phyloP scores from a whole-genome alignment of 768 basidiomycete genomes.

The Lentinula detonsa region DNA sequence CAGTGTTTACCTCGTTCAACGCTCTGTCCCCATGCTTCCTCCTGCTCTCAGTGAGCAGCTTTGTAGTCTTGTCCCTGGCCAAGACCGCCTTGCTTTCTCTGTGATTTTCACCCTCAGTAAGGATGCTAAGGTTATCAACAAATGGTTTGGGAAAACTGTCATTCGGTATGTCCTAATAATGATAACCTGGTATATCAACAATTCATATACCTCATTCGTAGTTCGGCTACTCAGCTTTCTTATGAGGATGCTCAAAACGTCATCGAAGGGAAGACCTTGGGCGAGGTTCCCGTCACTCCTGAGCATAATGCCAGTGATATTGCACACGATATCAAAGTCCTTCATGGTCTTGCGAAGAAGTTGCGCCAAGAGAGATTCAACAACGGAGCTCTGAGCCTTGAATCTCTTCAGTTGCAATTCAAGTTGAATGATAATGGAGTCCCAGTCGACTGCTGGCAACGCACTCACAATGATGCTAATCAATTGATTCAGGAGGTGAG shows the following conservation, averaged over 20 bases:
- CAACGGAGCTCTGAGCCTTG: slow-evolving; percentile 70
- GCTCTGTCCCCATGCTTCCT: slow-evolving; percentile 95
- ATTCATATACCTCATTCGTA: slow-evolving; percentile 20
- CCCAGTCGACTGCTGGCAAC: slow-evolving; percentile 73
- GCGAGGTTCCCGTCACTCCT: slow-evolving; percentile 42
- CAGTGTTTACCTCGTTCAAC: slow-evolving; percentile 94
- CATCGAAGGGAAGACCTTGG: slow-evolving; percentile 67
- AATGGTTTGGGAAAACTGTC: slow-evolving; percentile 91
- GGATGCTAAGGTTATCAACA: slow-evolving; percentile 78
- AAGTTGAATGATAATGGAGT: slow-evolving; percentile 71
- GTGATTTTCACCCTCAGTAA: slow-evolving; percentile 79
- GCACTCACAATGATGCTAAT: slow-evolving; percentile 66
- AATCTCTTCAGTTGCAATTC: slow-evolving; percentile 70
- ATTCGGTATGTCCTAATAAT: slow-evolving; percentile 55
- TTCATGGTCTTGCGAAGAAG: slow-evolving; percentile 67
- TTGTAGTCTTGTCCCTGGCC: slow-evolving; percentile 84
- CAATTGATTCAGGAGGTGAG: slow-evolving; percentile 83
- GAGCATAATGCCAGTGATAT: slow-evolving; percentile 59
- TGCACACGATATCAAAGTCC: slow-evolving; percentile 66
- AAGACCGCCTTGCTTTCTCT: slow-evolving; percentile 90
- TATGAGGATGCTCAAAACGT: slow-evolving; percentile 79
- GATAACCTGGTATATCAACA: not conserved
- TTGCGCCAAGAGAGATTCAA: slow-evolving; percentile 70
- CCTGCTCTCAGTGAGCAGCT: slow-evolving; percentile 88
- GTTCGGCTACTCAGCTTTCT: slow-evolving; percentile 81